Evolutionary conservation across 768 basidiomycete species (phyloP), one percentile per base, ranked within the genome.

Genomic region (Suillus variegatus): DNA sequence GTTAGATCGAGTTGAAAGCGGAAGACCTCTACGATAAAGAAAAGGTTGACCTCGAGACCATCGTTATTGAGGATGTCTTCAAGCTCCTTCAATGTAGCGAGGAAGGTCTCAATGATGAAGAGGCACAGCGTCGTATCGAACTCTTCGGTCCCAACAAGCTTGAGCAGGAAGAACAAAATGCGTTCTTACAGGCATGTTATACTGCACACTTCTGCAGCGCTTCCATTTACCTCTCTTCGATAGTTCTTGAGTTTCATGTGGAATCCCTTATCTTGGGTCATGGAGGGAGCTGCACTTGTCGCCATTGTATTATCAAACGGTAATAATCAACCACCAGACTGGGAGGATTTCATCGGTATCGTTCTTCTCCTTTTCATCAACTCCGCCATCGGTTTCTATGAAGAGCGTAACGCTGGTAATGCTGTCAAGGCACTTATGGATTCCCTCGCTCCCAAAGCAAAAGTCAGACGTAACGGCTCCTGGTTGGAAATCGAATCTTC

Each of bases 401-500:
- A 98, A 79, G 97, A 98, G 79, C 87, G 89, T 63, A 95, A 94
- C 72, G 97, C 97, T 51, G 97, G 97, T 79, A 98, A 98, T 79
- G 97, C 97, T 35, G 97, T 99, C 82, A 97, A 97, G 82, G 97
- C 97, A 4, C 91, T 99, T 67, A 99, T 99, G 97, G 97, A 99
- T 76, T 97, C 97, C 1, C 92, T 99, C 66, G 96, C 96, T 6
- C 97, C 97, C 76, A 98, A 99, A 82, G 97, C 95, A 40, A 93
- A 92, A 79, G 93, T 94, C 75, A 94, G 88, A 82, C 95, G 97
- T 64, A 85, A 85, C 66, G 93, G 93, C 66, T 73, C 73, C 43
- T 98, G 97, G 97, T 75, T 79, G 22, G 97, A 99, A 77, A 91
- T 98, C 69, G 97, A 99, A 74, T 95, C 94, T 0, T 71, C 95